Conservation (phyloP, 345 rosid species). For the Turnera subulata region DNA sequence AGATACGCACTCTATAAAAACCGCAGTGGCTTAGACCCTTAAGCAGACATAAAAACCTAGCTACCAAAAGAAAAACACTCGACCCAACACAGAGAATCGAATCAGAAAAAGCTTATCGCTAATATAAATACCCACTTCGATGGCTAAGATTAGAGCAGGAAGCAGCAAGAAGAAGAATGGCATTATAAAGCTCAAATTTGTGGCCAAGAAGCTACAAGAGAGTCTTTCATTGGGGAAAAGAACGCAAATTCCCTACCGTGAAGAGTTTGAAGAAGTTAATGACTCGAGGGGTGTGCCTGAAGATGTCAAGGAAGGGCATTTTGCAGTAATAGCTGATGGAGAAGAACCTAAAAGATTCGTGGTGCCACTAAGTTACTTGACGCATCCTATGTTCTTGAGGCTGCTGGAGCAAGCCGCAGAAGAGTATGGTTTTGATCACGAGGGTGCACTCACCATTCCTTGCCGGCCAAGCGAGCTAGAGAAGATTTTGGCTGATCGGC, state of each 20-base stretch:
- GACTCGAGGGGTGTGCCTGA: constrained; percentile 42
- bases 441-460: constrained; percentile 43
- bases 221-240: constrained; percentile 16
- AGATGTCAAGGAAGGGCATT: constrained; percentile 75
- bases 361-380: constrained; percentile 45
- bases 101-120: too few species aligned
- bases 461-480: constrained; percentile 40
- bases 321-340: constrained; percentile 55
- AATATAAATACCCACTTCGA: background rate
- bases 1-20: too few species aligned
- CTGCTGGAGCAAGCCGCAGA: constrained; percentile 49
- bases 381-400: constrained; percentile 38
- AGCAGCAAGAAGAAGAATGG: constrained; percentile 7
- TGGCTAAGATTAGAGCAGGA: constrained; percentile 6
- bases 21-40: too few species aligned
- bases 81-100: too few species aligned
- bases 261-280: constrained; percentile 13
- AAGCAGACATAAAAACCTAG: too few species aligned
- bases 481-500: constrained; percentile 30
- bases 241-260: background rate
- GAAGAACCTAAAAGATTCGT: constrained; percentile 49
- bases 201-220: constrained; percentile 15
- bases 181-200: constrained; percentile 6
- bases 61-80: too few species aligned
- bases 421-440: constrained; percentile 42